Base-by-base conservation (phyloP, 2,329 filamentous ascomycete genomes). In the Claviceps paspali region DNA sequence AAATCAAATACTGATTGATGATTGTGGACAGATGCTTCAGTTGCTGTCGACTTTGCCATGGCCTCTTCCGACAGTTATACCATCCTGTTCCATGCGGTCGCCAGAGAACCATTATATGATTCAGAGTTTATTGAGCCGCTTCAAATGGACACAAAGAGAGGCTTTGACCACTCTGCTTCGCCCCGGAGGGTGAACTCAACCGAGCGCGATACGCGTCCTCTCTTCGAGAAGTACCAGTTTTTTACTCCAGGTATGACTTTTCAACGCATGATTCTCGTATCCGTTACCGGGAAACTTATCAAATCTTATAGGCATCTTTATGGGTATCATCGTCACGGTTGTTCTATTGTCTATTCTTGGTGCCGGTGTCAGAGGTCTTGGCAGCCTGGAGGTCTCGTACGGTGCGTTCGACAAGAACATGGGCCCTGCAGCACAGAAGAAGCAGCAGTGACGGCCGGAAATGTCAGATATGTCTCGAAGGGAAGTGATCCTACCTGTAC, bases 401-500 rank as follows among this genome's bases (percentile, higher is more conserved):
- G 85, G 82, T 44, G 86, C 91, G 2, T 98, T 96, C 55, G 88
- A 92, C 55, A 95, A 94, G 67, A 88, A 95, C 49, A 93, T 85
- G 68, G 84, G 86, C 0, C 83, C 85, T n/a, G 68, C 76, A 27
- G 81, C 81, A 23, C 83, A 92, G 61, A 93, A 87, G 74, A 93
- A 85, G 65, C 55, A 60, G 44, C 48, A 60, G 46, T 56, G 52
- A 49, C 47, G 29, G 30, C 10, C 23, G 18, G 18, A 23, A 31
- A 29, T 35, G 39, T 29, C 14, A 31, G 22, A 14, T 22, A 27
- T 12, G 24, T 7, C 14, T 33, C 35, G 17, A 35, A n/a, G 11
- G 28, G 26, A 36, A 33, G 31, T 29, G 17, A 21, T 18, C 22
- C 12, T 31, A 30, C 11, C 36, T 19, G 30, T 38, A 39, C 31